These are phyloP conservation scores for Chaetomium sp. DNA, from an alignment of 2,329 filamentous ascomycete species.

Conservation along the genomic window DNA sequence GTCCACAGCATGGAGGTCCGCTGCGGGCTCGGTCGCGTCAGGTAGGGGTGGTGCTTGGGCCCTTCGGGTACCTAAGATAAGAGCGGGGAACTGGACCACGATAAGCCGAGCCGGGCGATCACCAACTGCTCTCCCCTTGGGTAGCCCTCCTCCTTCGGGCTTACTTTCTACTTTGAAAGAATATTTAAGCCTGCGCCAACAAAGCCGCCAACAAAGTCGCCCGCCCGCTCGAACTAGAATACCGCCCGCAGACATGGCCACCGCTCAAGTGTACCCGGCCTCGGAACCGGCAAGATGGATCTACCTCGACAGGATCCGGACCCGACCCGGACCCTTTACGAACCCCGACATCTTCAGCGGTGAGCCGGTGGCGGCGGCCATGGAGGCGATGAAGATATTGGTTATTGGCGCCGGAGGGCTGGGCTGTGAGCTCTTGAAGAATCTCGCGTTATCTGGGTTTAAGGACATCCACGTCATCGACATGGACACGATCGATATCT, in stretches of 20 bases:
- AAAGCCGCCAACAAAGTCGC: not conserved
- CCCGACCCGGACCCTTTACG: slow-evolving; percentile 77
- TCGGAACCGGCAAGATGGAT: slow-evolving; percentile 49
- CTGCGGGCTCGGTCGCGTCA: no score
- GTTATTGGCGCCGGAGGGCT: slow-evolving; percentile 86
- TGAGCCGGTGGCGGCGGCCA: slow-evolving; percentile 54
- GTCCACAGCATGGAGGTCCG: no score
- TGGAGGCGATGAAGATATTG: slow-evolving; percentile 75
- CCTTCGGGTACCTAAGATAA: slow-evolving; percentile 21
- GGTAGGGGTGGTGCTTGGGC: no score
- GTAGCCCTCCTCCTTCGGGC: not conserved
- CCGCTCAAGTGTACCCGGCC: slow-evolving; percentile 28
- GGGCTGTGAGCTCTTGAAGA: slow-evolving; percentile 95
- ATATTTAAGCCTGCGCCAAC: not conserved
- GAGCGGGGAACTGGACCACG: not conserved
- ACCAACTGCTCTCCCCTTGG: slow-evolving; percentile 9
- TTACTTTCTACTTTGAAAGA: not conserved
- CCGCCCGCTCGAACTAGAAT: not conserved
- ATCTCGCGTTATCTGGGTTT: slow-evolving; percentile 92
- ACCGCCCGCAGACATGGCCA: slow-evolving; percentile 2
- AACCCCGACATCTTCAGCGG: slow-evolving; percentile 61
- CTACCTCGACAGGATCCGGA: slow-evolving; percentile 80
- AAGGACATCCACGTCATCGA: slow-evolving; percentile 98
- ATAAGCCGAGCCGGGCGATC: slow-evolving; percentile 12
- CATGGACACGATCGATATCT: slow-evolving; percentile 99